Evolutionary conservation across 148 eudicot genomes (phyloP).

Genomic region (Arctostaphylos glauca): DNA sequence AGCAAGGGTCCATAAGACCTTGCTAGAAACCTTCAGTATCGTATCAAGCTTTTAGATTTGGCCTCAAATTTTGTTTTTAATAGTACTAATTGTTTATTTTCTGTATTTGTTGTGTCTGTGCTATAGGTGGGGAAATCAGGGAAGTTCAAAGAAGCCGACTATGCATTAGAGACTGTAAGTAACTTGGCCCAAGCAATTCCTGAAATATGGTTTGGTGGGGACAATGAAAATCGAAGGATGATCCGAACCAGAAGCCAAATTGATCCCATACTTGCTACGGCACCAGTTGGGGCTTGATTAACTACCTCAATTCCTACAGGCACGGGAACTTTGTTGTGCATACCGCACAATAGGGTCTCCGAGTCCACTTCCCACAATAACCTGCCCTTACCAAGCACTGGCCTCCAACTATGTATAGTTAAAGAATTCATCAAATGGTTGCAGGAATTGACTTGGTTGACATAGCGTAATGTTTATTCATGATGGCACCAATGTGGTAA

Average conservation of each 20-base stretch:
- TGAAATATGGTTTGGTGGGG: slow-evolving; percentile 51
- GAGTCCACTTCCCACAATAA: neutral
- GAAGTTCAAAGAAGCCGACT: slow-evolving; percentile 62
- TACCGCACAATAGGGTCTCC: no score
- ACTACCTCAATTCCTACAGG: slow-evolving; percentile 13
- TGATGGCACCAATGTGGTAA: no score
- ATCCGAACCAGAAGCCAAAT: slow-evolving; percentile 44
- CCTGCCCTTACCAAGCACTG: neutral
- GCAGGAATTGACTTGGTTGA: neutral
- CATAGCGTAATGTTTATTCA: neutral
- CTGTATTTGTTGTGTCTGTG: neutral
- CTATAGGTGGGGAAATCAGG: slow-evolving; percentile 60
- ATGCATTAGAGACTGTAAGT: slow-evolving; percentile 54
- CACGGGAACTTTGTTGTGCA: no score
- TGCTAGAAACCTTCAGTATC: no score
- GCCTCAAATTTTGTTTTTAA: neutral
- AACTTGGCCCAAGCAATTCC: slow-evolving; percentile 58
- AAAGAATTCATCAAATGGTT: neutral
- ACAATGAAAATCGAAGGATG: slow-evolving; percentile 26
- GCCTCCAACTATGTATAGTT: neutral
- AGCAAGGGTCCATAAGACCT: no score
- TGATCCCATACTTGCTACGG: slow-evolving; percentile 33
- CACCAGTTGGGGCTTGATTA: slow-evolving; percentile 54
- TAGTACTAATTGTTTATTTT: neutral
- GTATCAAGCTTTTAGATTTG: no score